These are phyloP conservation scores for Suillus subalutaceus DNA, from an alignment of 768 basidiomycete genomes.

Conservation along the genomic window DNA sequence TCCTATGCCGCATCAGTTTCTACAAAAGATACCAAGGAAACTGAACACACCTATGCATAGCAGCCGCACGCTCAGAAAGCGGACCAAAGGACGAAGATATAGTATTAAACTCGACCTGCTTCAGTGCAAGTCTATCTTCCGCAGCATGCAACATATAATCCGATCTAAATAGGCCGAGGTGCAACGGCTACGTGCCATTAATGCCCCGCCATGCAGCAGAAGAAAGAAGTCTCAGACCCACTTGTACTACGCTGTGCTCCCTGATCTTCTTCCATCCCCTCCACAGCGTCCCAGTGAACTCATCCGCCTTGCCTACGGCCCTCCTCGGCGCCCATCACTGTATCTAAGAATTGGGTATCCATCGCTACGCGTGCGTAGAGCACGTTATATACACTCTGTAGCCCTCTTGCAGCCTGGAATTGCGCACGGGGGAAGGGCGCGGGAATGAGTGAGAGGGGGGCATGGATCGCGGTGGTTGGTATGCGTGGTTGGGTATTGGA, in stretches of 20 bases:
- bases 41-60: conserved; percentile 70
- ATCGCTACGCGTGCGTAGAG: conserved; percentile 85
- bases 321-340: conserved; percentile 75
- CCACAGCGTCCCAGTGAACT: conserved; percentile 88
- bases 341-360: conserved; percentile 79
- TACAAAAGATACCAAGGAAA: background rate
- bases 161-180: conserved; percentile 91
- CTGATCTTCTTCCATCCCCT: conserved; percentile 78
- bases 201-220: background rate
- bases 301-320: conserved; percentile 82
- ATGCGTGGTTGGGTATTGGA: conserved; percentile 43
- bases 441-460: conserved; percentile 87
- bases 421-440: conserved; percentile 78
- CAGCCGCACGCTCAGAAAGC: conserved; percentile 66
- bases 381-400: conserved; percentile 82
- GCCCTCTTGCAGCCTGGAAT: conserved; percentile 62
- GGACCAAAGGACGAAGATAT: conserved; percentile 91
- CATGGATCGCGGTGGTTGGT: conserved; percentile 82
- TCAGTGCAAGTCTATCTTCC: conserved; percentile 48
- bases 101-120: conserved; percentile 99
- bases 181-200: conserved; percentile 58
- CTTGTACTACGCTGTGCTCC: conserved; percentile 63
- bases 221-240: conserved; percentile 27
- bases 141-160: conserved; percentile 87
- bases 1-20: conserved; percentile 43